A percentile compares a stretch with the other conserved stretches of the same genome.
These are phyloP conservation scores for Glomus cerebriforme DNA, from an alignment of 192 early-diverging fungal genomes.

Conservation along the genomic window DNA sequence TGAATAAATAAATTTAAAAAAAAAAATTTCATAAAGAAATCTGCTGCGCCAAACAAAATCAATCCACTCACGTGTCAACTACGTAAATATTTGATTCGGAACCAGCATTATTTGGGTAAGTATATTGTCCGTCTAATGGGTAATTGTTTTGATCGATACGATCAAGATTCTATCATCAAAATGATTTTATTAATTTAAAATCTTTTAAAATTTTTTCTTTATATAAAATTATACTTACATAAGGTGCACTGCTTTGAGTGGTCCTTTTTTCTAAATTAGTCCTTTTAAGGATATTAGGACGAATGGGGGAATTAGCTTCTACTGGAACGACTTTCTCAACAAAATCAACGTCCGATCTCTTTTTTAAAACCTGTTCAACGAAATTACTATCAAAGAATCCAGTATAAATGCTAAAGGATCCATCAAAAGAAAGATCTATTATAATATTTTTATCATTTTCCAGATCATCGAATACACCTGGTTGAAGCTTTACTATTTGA, in stretches of 20 bases:
- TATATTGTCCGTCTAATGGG: slow-evolving; percentile 49
- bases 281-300: too few relatives aligned
- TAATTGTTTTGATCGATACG: slow-evolving; percentile 67
- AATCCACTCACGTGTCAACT: slow-evolving; percentile 60
- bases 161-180: slow-evolving; percentile 44
- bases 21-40: not conserved
- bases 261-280: too few relatives aligned
- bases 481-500: too few relatives aligned
- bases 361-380: too few relatives aligned
- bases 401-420: too few relatives aligned
- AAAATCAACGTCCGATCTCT: not conserved
- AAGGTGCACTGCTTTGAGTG: not conserved
- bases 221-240: not conserved
- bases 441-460: too few relatives aligned
- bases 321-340: not conserved
- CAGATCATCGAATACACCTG: too few relatives aligned
- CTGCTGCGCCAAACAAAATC: not conserved
- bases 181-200: not conserved
- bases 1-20: not conserved
- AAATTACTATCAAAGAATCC: too few relatives aligned
- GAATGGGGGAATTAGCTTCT: not conserved
- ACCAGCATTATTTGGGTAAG: slow-evolving; percentile 63
- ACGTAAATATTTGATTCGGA: slow-evolving; percentile 60
- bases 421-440: too few relatives aligned
- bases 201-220: not conserved